A percentile compares a stretch with the other conserved stretches of the same genome.
Conservation (phyloP, 2,329 filamentous ascomycete genomes). For the Cercospora sojina region DNA sequence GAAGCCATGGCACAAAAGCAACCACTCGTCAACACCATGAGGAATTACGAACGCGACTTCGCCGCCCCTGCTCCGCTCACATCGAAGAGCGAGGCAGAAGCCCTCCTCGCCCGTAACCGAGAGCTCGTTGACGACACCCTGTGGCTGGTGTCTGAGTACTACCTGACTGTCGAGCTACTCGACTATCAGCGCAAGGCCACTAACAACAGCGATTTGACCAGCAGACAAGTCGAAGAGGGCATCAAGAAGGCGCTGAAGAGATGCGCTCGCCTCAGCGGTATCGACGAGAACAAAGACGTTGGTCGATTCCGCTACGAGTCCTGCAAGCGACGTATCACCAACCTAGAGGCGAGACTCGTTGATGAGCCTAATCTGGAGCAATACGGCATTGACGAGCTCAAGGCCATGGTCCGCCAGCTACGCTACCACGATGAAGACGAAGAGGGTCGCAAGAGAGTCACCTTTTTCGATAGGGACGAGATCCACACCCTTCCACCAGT, state of each 20-base stretch:
- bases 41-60: not conserved
- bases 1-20: not conserved
- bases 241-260: constrained; percentile 1
- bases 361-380: not conserved
- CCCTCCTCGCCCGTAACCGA: not conserved
- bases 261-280: not conserved
- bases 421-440: not conserved
- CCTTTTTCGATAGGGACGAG: not conserved
- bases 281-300: not conserved
- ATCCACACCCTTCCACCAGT: not conserved
- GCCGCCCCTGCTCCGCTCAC: not conserved
- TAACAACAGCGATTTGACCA: not conserved
- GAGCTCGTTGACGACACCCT: constrained; percentile 1
- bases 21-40: not conserved
- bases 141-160: constrained; percentile 2
- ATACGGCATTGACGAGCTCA: not conserved
- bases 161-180: not conserved
- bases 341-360: not conserved
- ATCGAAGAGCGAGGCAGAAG: not conserved
- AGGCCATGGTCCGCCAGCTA: not conserved
- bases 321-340: not conserved
- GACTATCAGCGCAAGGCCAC: not conserved
- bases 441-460: not conserved
- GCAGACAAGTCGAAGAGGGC: not conserved
- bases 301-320: not conserved